phyloP scores from a whole-genome alignment of 75 land plant species.

The Chamaecyparis obtusa region DNA sequence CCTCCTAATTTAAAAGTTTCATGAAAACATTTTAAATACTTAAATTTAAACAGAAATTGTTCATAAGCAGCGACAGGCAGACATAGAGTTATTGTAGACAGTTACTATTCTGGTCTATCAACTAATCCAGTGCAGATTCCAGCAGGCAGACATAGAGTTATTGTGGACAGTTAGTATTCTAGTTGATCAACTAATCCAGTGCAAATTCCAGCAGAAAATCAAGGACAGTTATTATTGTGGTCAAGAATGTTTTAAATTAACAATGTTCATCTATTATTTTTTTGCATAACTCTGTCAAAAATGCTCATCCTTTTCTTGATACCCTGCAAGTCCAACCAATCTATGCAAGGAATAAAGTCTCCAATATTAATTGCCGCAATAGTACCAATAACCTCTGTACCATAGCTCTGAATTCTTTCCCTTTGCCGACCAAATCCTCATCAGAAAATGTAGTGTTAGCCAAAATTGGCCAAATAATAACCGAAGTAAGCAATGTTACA shows the following conservation, averaged over 20 bases:
- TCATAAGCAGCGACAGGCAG: no score
- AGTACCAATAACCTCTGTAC: slow-evolving; percentile 17
- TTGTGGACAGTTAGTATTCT: no score
- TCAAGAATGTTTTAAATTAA: slow-evolving; percentile 15
- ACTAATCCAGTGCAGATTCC: no score
- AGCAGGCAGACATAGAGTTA: no score
- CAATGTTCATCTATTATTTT: slow-evolving; percentile 45
- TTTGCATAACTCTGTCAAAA: slow-evolving; percentile 44
- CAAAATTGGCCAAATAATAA: slow-evolving; percentile 23
- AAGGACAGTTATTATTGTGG: no score
- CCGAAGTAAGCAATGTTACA: slow-evolving; percentile 5
- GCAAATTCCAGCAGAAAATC: no score
- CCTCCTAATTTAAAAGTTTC: no score
- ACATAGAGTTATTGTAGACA: no score
- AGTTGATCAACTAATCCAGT: no score
- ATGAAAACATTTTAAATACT: no score
- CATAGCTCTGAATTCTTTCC: slow-evolving; percentile 15
- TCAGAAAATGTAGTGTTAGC: slow-evolving; percentile 27
- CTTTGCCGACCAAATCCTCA: slow-evolving; percentile 17
- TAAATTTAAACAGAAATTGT: no score
- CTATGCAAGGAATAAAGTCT: slow-evolving; percentile 49
- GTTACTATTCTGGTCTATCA: no score
- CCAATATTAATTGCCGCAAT: slow-evolving; percentile 50
- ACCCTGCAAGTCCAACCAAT: slow-evolving; percentile 44
- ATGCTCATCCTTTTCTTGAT: slow-evolving; percentile 28